Percentiles rank a stretch among this genome's conserved stretches.
phyloP scores from a whole-genome alignment of 2,329 filamentous ascomycete genomes.

The Capronia epimyces region DNA sequence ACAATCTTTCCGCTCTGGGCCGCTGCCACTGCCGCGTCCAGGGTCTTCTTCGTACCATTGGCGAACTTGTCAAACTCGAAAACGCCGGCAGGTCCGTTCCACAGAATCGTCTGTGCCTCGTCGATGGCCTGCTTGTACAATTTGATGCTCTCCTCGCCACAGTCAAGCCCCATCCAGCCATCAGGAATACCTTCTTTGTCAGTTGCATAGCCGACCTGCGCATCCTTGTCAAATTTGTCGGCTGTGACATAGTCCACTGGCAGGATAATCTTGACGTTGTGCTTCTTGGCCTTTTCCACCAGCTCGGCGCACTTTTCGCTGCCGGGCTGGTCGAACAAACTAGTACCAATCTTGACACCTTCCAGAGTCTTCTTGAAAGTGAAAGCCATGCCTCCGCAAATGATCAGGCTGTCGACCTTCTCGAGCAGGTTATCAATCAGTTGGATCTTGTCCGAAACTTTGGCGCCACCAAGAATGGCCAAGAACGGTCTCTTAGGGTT shows the following conservation, averaged over 20 bases:
- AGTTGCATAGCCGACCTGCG: constrained; percentile 71
- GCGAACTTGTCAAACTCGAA: constrained; percentile 97
- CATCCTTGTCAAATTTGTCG: constrained; percentile 87
- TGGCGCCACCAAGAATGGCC: constrained; percentile 94
- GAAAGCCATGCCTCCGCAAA: constrained; percentile 98
- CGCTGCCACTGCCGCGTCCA: constrained; percentile 80
- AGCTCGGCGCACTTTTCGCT: constrained; percentile 84
- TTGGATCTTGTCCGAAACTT: constrained; percentile 99
- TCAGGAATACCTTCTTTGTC: constrained; percentile 88
- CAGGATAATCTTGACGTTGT: constrained; percentile 91
- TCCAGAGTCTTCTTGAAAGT: constrained; percentile 99
- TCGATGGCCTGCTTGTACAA: constrained; percentile 82
- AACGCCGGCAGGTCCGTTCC: constrained; percentile 96
- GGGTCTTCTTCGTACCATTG: constrained; percentile 81
- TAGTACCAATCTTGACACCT: constrained; percentile 81
- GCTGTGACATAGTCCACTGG: constrained; percentile 94
- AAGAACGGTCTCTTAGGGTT: constrained; percentile 91
- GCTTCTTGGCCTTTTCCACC: constrained; percentile 91
- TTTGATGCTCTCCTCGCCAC: constrained; percentile 79
- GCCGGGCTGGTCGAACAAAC: constrained; percentile 87
- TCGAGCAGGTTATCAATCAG: constrained; percentile 97
- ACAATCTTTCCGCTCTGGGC: constrained; percentile 84
- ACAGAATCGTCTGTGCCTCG: constrained; percentile 91
- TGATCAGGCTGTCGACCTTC: constrained; percentile 94
- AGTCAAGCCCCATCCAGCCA: constrained; percentile 97